Evolutionary conservation across 768 basidiomycete species (phyloP), one percentile per base, ranked within the genome.

Genomic region (Kwoniella dejecticola): DNA sequence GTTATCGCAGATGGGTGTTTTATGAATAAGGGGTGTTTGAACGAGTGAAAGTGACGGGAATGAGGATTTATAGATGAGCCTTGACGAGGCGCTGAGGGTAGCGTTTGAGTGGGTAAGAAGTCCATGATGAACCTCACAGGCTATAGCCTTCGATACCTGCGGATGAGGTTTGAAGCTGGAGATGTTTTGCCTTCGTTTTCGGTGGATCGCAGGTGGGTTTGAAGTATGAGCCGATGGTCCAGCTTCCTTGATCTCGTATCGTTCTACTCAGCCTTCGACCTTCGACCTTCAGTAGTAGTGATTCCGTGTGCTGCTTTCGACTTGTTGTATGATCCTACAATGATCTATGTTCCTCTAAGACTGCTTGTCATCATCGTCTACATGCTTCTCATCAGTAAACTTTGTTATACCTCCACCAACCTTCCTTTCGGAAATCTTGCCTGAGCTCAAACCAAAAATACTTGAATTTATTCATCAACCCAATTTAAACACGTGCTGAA

Each of bases 1-100:
- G 95, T 97, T 68, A 99, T 87, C 15, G 94, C 92, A 0, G 92
- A 91, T 76, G 95, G 95, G 82, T 97, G 91, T 80, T 96, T 97
- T 77, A 98, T 85, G 78, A 98, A 99, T 0, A 97, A 59, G 12
- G 77, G 77, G 63, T 79, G 76, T 12, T 71, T 66, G 62, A 79
- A 79, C 1, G 72, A 70, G 61, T 79, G 77, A 45, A 76, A 79
- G 48, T 74, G 75, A 2, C 76, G 67, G 17, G 74, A 77, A 53
- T 79, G 77, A 10, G 75, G 72, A 52, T 67, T 77, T 19, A 64
- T 58, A 21, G 69, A 55, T 21, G 77, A 71, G 27, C 59, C 46
- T 36, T 65, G 59, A 24, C 72, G 69, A 17, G 72, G 76, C 2
- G 74, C 60, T 15, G 68, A 38, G 1, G 77, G 72, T 4, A 79